Evolutionary conservation across 495 filamentous ascomycete genomes (phyloP).

Genomic region (Darksidea phi): DNA sequence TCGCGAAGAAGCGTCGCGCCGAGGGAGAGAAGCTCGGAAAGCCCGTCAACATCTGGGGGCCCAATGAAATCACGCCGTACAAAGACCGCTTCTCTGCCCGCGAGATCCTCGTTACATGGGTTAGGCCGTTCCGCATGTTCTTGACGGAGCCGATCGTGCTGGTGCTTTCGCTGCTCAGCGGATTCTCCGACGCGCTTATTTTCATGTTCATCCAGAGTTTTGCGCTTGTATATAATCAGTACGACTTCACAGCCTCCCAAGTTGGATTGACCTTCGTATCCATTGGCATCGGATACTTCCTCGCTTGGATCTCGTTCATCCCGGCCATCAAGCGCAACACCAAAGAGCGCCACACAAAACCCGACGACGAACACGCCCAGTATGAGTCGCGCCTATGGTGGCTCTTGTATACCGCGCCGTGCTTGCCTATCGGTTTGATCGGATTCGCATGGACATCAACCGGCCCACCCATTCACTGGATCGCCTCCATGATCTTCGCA

Average conservation of each 20-base stretch:
- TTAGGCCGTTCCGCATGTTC: constrained; percentile 76
- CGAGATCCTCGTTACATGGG: constrained; percentile 61
- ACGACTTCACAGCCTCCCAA: constrained; percentile 53
- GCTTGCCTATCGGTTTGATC: constrained; percentile 60
- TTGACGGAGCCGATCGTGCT: constrained; percentile 73
- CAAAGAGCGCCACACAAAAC: constrained; percentile 42
- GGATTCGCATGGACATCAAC: constrained; percentile 63
- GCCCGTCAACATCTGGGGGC: constrained; percentile 56
- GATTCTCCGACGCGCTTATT: constrained; percentile 78
- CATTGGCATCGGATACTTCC: constrained; percentile 60
- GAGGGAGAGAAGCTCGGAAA: constrained; percentile 45
- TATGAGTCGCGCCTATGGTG: constrained; percentile 59
- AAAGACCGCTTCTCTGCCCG: constrained; percentile 57
- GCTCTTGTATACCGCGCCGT: constrained; percentile 58
- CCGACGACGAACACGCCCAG: constrained; percentile 53
- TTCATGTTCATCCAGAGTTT: constrained; percentile 69
- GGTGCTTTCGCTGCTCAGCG: constrained; percentile 67
- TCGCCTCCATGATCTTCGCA: constrained; percentile 62
- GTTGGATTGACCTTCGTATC: constrained; percentile 59
- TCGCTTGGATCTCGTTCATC: constrained; percentile 57
- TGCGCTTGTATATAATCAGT: constrained; percentile 58
- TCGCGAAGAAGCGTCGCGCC: constrained; percentile 56
- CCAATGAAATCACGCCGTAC: constrained; percentile 60
- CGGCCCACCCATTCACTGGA: constrained; percentile 63
- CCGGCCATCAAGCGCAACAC: constrained; percentile 56